phyloP scores from a whole-genome alignment of 495 filamentous ascomycete genomes.

The Penicillium odoratum region DNA sequence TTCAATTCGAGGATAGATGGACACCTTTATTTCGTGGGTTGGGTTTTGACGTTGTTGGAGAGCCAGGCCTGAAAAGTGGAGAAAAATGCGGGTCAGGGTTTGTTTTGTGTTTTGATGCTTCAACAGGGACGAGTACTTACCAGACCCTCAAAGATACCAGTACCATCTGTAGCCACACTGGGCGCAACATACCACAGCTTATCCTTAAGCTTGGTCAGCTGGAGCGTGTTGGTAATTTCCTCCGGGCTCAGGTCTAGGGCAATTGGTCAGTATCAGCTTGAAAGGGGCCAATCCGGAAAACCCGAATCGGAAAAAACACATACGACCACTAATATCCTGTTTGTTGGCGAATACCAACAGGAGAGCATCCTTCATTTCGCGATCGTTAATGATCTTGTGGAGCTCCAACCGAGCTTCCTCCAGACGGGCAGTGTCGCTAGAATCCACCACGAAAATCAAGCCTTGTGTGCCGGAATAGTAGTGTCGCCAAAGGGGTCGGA shows the following conservation, averaged over 20 bases:
- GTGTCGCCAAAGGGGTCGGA: constrained; percentile 94
- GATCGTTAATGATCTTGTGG: constrained; percentile 92
- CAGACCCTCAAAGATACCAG: constrained; percentile 91
- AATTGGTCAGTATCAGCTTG: constrained; percentile 15
- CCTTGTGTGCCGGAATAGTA: constrained; percentile 98
- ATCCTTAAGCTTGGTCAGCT: constrained; percentile 83
- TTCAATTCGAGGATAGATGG: constrained; percentile 1
- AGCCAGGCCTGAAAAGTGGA: constrained; percentile 67
- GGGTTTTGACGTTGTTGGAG: constrained; percentile 88
- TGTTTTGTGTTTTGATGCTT: constrained; percentile 17
- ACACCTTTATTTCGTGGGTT: constrained; percentile 49
- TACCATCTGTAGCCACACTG: constrained; percentile 89
- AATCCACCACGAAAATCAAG: constrained; percentile 97
- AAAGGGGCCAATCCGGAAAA: neutral
- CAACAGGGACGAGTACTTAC: constrained; percentile 46
- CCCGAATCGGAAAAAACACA: constrained; percentile 24
- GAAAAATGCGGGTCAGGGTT: constrained; percentile 20
- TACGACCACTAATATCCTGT: constrained; percentile 88
- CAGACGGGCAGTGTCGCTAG: constrained; percentile 79
- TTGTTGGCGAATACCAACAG: constrained; percentile 97
- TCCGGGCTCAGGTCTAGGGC: constrained; percentile 75
- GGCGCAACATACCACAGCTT: constrained; percentile 96
- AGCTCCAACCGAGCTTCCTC: constrained; percentile 88
- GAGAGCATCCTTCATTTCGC: constrained; percentile 96
- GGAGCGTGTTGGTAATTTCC: constrained; percentile 81